Conservation (phyloP, 345 rosid genomes). For the Jatropha curcas region DNA sequence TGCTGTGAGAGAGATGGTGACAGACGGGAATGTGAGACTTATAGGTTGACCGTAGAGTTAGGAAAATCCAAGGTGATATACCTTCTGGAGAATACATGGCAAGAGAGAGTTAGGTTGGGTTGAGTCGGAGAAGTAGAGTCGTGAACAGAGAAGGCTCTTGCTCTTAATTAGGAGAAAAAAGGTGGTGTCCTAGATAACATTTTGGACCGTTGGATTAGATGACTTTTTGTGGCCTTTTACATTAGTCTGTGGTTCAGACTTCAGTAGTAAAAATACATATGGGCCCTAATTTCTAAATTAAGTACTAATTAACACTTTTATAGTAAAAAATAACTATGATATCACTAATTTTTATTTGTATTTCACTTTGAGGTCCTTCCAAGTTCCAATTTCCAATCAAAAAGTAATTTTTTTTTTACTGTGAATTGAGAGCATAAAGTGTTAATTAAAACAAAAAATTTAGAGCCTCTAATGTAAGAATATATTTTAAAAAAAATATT, state of each 20-base stretch:
- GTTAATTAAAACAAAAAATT: no score
- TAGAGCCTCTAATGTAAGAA: no score
- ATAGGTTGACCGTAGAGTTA: neutral
- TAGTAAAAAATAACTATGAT: no score
- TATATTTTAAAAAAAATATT: no score
- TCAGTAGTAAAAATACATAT: no score
- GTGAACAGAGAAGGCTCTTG: conserved; percentile 2
- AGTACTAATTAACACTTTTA: no score
- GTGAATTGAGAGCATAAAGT: no score
- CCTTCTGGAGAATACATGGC: conserved; percentile 18
- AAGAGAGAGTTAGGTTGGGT: neutral
- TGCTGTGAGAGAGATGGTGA: conserved; percentile 12
- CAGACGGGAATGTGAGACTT: neutral
- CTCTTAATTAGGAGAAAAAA: conserved; percentile 12
- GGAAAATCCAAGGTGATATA: conserved; percentile 1
- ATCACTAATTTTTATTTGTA: no score
- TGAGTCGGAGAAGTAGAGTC: conserved; percentile 14
- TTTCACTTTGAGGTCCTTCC: no score
- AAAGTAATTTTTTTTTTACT: no score
- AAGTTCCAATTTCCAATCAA: no score
- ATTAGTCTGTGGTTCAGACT: neutral
- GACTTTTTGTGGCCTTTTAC: neutral
- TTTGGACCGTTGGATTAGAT: conserved; percentile 23
- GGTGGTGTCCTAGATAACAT: neutral
- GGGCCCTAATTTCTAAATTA: no score